Evolutionary conservation across 495 filamentous ascomycete genomes (phyloP).

Genomic region (Cenococcum geophilum): DNA sequence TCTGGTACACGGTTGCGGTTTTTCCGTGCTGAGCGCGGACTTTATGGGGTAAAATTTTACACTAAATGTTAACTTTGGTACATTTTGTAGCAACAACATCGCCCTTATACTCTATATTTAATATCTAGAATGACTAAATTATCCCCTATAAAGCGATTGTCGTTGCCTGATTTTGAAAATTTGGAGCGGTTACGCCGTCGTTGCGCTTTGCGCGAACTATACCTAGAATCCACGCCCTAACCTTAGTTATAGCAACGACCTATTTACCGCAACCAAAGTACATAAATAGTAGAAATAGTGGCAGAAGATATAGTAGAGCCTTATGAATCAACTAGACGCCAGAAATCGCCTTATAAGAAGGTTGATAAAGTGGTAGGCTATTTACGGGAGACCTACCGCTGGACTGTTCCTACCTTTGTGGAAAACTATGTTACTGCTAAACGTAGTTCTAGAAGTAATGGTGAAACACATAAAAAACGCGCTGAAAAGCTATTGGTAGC

Average conservation of each 20-base stretch:
- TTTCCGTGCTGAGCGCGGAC: not conserved
- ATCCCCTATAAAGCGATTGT: not conserved
- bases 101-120: not conserved
- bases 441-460: not conserved
- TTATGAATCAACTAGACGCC: not conserved
- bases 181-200: not conserved
- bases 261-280: not conserved
- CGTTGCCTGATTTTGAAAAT: not conserved
- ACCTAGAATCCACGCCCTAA: not conserved
- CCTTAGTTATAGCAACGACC: not conserved
- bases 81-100: not conserved
- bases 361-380: not conserved
- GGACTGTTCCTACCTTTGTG: not conserved
- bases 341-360: not conserved
- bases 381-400: not conserved
- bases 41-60: not conserved
- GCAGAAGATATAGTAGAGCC: not conserved
- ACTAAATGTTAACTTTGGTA: not conserved
- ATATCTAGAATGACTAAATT: not conserved
- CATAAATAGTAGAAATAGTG: not conserved
- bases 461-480: not conserved
- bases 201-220: not conserved
- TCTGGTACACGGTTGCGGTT: not conserved
- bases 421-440: not conserved
- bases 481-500: not conserved